Evolutionary conservation across 495 filamentous ascomycete species (phyloP).

Genomic region (Penicillium psychrofluorescens): DNA sequence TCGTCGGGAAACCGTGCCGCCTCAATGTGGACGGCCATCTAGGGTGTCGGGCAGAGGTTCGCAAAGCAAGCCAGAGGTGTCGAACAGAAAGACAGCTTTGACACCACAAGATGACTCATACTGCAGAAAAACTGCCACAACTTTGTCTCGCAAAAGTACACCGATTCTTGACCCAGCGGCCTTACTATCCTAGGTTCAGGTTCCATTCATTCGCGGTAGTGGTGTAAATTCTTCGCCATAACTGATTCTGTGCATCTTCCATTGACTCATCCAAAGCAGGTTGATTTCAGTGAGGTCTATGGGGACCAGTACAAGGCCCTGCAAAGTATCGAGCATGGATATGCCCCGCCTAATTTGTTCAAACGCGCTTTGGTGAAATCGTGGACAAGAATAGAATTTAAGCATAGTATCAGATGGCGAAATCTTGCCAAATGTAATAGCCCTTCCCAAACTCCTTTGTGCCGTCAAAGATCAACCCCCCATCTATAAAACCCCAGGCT

Average conservation of each 20-base stretch:
- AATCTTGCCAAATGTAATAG: neutral
- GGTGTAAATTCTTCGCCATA: too few species aligned
- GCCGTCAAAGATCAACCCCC: neutral
- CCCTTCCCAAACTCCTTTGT: neutral
- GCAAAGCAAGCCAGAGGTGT: neutral
- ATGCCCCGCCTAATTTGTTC: constrained; percentile 9
- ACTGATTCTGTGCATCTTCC: constrained; percentile 2
- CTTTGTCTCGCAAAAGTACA: too few species aligned
- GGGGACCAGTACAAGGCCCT: constrained; percentile 4
- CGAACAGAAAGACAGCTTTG: neutral
- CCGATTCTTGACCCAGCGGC: too few species aligned
- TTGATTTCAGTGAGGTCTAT: neutral
- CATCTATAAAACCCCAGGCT: neutral
- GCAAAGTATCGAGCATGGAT: constrained; percentile 3
- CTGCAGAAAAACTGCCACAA: too few species aligned
- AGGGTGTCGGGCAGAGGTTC: neutral
- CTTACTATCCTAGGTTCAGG: too few species aligned
- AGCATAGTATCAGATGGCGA: too few species aligned
- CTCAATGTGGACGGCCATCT: constrained; percentile 17
- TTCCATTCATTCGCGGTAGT: too few species aligned
- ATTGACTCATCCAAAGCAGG: neutral
- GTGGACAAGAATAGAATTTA: neutral
- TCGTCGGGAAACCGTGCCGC: constrained; percentile 29
- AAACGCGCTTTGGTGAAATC: constrained; percentile 3
- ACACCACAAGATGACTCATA: too few species aligned